Evolutionary conservation across 306 rosid genomes (phyloP).

Genomic region (Acacia confusa): DNA sequence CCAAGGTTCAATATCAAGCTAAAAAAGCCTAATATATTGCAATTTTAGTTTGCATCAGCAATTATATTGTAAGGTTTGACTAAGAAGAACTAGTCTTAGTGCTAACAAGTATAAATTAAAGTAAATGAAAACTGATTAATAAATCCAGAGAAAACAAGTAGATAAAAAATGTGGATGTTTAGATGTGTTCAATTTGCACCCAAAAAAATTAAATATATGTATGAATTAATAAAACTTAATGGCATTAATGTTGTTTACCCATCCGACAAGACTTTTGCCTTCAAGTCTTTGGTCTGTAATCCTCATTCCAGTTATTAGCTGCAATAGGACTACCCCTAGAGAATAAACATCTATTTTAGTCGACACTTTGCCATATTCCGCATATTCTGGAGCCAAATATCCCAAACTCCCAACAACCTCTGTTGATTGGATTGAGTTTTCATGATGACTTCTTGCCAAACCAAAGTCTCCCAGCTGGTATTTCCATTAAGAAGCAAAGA

Average conservation of each 20-base stretch:
- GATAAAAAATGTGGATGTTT: not conserved
- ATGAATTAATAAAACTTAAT: not conserved
- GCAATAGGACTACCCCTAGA: slow-evolving; percentile 78
- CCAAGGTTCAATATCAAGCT: not conserved
- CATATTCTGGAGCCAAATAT: slow-evolving; percentile 94
- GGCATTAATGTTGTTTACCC: slow-evolving; percentile 56
- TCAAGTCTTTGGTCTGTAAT: slow-evolving; percentile 68
- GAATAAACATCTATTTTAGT: slow-evolving; percentile 86
- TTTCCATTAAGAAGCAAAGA: slow-evolving; percentile 1
- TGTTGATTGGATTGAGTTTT: slow-evolving; percentile 51
- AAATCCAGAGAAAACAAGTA: not conserved
- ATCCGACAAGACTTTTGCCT: slow-evolving; percentile 87
- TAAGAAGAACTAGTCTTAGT: not conserved
- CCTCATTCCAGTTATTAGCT: slow-evolving; percentile 79
- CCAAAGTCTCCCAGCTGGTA: slow-evolving; percentile 88
- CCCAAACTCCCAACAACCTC: slow-evolving; percentile 82
- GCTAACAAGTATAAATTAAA: not conserved
- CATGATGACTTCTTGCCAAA: slow-evolving; percentile 65
- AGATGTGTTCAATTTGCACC: not conserved
- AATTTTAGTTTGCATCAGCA: not conserved
- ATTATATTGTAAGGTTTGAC: not conserved
- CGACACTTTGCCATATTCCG: slow-evolving; percentile 80
- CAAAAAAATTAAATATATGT: not conserved
- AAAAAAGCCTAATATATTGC: not conserved
- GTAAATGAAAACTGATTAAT: not conserved